phyloP scores from a whole-genome alignment of 2,329 filamentous ascomycete species.

The Fusarium sp. region DNA sequence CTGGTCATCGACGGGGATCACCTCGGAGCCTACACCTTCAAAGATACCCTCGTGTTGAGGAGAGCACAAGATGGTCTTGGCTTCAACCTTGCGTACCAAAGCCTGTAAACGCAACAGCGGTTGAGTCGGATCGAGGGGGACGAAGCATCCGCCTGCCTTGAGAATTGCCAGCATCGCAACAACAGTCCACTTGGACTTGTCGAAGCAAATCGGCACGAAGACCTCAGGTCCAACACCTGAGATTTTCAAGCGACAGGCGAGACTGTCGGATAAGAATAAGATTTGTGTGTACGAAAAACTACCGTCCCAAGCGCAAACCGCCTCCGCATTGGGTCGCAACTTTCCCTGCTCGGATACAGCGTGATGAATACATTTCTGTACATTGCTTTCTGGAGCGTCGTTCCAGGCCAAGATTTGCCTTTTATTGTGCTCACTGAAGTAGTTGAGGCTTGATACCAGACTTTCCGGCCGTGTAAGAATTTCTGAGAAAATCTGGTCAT shows the following conservation, averaged over 20 bases:
- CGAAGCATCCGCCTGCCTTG: slow-evolving; percentile 42
- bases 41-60: slow-evolving; percentile 31
- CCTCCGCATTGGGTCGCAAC: slow-evolving; percentile 48
- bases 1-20: slow-evolving; percentile 31
- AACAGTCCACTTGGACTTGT: slow-evolving; percentile 46
- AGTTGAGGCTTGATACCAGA: slow-evolving; percentile 56
- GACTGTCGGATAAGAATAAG: slow-evolving; percentile 50
- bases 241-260: slow-evolving; percentile 44
- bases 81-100: slow-evolving; percentile 29
- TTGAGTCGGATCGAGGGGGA: slow-evolving; percentile 39
- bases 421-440: slow-evolving; percentile 63
- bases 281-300: slow-evolving; percentile 55
- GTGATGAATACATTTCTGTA: slow-evolving; percentile 57
- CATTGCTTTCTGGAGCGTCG: slow-evolving; percentile 17
- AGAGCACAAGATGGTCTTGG: slow-evolving; percentile 34
- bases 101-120: slow-evolving; percentile 27
- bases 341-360: slow-evolving; percentile 52
- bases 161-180: slow-evolving; percentile 44
- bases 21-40: slow-evolving; percentile 9
- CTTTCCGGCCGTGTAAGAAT: slow-evolving; percentile 53
- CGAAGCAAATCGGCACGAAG: slow-evolving; percentile 44
- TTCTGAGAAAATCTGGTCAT: slow-evolving; percentile 59
- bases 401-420: slow-evolving; percentile 56
- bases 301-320: slow-evolving; percentile 59
- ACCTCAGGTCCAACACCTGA: slow-evolving; percentile 42